Base-by-base conservation (phyloP, 139 green algal species). In the Chlamydomonas sphaeroides region DNA sequence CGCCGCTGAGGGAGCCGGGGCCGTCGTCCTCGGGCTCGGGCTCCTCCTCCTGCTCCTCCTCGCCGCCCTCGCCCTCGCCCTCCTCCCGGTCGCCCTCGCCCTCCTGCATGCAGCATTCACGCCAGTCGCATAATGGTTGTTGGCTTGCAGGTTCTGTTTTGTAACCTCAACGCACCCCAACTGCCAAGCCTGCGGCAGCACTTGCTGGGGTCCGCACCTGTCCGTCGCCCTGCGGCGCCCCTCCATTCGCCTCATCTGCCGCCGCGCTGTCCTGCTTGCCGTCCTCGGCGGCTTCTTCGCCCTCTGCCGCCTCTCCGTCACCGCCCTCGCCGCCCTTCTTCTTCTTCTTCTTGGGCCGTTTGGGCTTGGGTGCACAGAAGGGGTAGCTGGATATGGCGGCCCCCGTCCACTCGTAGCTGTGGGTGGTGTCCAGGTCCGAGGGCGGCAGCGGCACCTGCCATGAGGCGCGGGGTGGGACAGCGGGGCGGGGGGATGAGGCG, bases 261-360 rank as follows among this genome's bases (percentile, higher is more conserved):
- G 41, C 67, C 36, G 15, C 67, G 39, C 42, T 36, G 2, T 20
- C 66, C 28, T 18, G 33, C 28, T 42, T 83, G 20, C 56, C 86
- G 20, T 41, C 74, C 18, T 77, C 84, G 18, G 23, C 83, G 15
- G 25, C 79, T 41, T 85, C 74, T 5, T 30, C 57, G n/a, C 33
- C 68, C 20, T 25, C 57, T 11, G 32, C 79, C 30, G 38, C 68
- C 42, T 63, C 59, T 59, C 70, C 3, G 8, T 38, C 10, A 20
- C 56, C 74, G 11, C 17, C 62, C 39, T 65, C 84, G 32, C 79
- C 77, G 20, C 33, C 72, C 59, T 81, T 73, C 39, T 63, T 61
- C 49, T 84, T 79, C n/a, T 30, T 45, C 73, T 89, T 89, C 78
- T 86, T 87, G 25, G 65, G 63, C 61, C 53, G 67, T 26, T 84